Conservation (phyloP, 1,284 basidiomycete genomes). For the Stygiomarasmius scandens region DNA sequence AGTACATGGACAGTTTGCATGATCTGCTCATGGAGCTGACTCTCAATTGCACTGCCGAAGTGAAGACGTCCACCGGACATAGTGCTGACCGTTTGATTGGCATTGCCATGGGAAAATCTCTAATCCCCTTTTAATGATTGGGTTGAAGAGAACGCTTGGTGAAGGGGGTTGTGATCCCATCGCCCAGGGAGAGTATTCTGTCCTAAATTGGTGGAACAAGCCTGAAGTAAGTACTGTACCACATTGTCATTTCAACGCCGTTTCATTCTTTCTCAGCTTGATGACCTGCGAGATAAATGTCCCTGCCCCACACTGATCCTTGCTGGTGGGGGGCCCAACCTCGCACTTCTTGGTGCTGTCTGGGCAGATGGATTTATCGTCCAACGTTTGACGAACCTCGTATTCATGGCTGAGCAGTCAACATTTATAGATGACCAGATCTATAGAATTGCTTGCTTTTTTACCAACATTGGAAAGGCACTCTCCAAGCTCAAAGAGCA, state of each 20-base stretch:
- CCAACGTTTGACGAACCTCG: constrained; percentile 30
- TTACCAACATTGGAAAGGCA: not conserved
- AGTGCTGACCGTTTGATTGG: too few relatives aligned
- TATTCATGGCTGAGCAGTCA: constrained; percentile 22
- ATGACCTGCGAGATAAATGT: constrained; percentile 9
- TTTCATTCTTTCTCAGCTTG: not conserved
- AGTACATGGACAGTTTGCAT: too few relatives aligned
- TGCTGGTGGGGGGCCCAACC: constrained; percentile 27
- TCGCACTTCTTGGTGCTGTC: constrained; percentile 30
- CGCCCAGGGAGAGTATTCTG: not conserved
- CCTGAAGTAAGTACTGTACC: not conserved
- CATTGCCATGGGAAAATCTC: too few relatives aligned
- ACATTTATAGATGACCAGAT: constrained; percentile 13
- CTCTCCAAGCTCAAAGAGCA: not conserved
- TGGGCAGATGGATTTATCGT: constrained; percentile 27
- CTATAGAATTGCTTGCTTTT: constrained; percentile 14
- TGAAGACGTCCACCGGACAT: too few relatives aligned
- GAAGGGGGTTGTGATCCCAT: constrained; percentile 7
- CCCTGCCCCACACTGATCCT: constrained; percentile 33
- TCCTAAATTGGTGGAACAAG: not conserved
- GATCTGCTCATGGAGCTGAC: too few relatives aligned
- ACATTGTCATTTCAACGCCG: not conserved
- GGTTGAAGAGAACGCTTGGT: not conserved
- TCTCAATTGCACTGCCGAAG: too few relatives aligned
- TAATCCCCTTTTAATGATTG: not conserved